Conservation (phyloP, 1,139 yeast species). For the Suhomyces bribrorum region DNA sequence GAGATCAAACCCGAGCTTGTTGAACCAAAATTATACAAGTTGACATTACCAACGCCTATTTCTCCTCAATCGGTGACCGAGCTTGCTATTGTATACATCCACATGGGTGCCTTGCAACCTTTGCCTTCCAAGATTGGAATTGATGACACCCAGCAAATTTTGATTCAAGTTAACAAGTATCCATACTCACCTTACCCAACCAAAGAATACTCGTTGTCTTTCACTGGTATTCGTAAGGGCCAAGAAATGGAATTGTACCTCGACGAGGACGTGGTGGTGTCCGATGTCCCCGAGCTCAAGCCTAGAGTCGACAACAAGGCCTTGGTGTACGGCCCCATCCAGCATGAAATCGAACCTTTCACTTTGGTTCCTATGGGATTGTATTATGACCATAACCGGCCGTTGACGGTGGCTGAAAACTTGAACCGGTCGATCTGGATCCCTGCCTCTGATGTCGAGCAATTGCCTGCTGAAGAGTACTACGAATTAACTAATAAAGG, state of each 20-base stretch:
- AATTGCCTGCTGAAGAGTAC: conserved; percentile 69
- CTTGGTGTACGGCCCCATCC: conserved; percentile 60
- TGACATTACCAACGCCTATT: conserved; percentile 64
- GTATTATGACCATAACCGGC: conserved; percentile 65
- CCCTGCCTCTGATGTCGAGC: conserved; percentile 43
- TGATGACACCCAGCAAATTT: conserved; percentile 62
- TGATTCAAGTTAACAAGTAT: conserved; percentile 55
- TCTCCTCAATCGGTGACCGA: conserved; percentile 58
- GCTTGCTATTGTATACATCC: conserved; percentile 55
- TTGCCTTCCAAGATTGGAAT: conserved; percentile 64
- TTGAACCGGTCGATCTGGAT: conserved; percentile 78
- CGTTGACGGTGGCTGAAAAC: conserved; percentile 60
- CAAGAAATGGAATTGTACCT: conserved; percentile 46
- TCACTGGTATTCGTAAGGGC: conserved; percentile 52
- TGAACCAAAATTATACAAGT: conserved; percentile 31
- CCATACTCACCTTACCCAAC: conserved; percentile 69
- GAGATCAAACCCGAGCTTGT: conserved; percentile 34
- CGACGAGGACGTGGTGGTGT: conserved; percentile 17
- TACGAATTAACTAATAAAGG: conserved; percentile 80
- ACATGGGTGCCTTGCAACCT: conserved; percentile 54
- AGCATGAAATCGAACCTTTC: conserved; percentile 44
- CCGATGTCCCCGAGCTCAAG: conserved; percentile 26
- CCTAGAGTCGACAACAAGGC: conserved; percentile 40
- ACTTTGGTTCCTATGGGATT: conserved; percentile 52
- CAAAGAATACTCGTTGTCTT: conserved; percentile 45